Evolutionary conservation across 805 yeast genomes (phyloP), one percentile per base, ranked within the genome.

Genomic region (Myxozyma monticola): DNA sequence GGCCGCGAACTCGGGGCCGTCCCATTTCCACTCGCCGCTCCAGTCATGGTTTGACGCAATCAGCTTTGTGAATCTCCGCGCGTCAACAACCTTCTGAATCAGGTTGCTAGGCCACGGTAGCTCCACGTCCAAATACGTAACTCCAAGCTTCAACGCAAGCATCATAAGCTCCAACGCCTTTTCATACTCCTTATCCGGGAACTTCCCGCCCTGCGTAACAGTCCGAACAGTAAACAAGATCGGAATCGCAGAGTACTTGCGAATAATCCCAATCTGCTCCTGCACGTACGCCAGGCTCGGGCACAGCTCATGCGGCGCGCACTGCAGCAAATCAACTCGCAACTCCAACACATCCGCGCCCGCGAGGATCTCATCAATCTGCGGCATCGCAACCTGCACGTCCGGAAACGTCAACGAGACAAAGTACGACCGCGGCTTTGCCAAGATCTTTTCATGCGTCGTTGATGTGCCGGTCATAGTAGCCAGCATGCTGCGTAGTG

Each of bases 11-110:
- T 81, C 88, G 14, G 80, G 73, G 54, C 77, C 71, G 47, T 68
- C 70, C 96, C 95, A 89, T 48, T 74, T 71, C 68, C 74, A 74
- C 6, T 65, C 61, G 22, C 86, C 95, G 10, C 73, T 64, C 49
- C 82, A 78, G 65, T 88, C 95, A 63, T 87, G 95, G 61, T 84
- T 85, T 1, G 96, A 85, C 12, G 88, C 93, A 66, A 91, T 85
- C 30, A 91, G 71, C 62, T 79, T 79, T 14, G 96, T 83, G 65
- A 72, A 76, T 2, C 80, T 78, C 62, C 79, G 81, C 37, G 68
- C 70, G 20, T 75, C 71, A 37, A 80, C 69, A 14, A 88, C 68
- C 17, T 75, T 70, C 45, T 76, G 77, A 50, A 79, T 71, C 17
- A 85, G 64, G 4, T 71, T 74, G 37, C 71, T 75, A 6, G 95